Percentiles rank a stretch among this genome's conserved stretches.
These are phyloP conservation scores for Cladophialophora bantiana DNA, from an alignment of 2,329 filamentous ascomycete genomes.

Conservation along the genomic window DNA sequence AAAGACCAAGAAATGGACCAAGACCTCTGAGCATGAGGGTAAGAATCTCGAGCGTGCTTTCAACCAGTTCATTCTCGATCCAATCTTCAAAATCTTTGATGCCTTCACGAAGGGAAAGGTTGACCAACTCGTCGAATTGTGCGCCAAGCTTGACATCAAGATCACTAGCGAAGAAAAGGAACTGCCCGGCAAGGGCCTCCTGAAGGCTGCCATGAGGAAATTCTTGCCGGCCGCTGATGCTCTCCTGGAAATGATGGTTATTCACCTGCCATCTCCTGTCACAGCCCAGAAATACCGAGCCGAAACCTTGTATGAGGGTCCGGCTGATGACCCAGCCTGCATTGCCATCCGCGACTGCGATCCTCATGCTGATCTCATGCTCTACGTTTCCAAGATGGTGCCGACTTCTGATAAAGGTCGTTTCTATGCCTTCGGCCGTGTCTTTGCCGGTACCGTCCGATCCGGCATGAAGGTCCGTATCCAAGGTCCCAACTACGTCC, in stretches of 20 bases:
- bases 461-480: constrained; percentile 99
- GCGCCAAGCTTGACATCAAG: constrained; percentile 96
- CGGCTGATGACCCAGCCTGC: constrained; percentile 86
- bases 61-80: constrained; percentile 99
- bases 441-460: constrained; percentile 97
- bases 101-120: constrained; percentile 99
- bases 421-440: constrained; percentile 99
- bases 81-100: constrained; percentile 99
- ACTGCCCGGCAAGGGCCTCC: constrained; percentile 94
- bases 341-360: constrained; percentile 99
- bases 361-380: constrained; percentile 97
- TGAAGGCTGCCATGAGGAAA: constrained; percentile 98
- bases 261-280: constrained; percentile 94
- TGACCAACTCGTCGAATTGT: constrained; percentile 81
- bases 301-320: constrained; percentile 99
- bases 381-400: constrained; percentile 99
- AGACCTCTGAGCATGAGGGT: constrained; percentile 79
- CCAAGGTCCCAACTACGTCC: constrained; percentile 98
- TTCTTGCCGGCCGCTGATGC: constrained; percentile 98
- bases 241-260: constrained; percentile 99
- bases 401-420: constrained; percentile 99
- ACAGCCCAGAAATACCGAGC: constrained; percentile 97
- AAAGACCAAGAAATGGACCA: constrained; percentile 99
- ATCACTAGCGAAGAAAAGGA: constrained; percentile 84
- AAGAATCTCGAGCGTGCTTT: constrained; percentile 96